phyloP scores from a whole-genome alignment of 495 filamentous ascomycete species.

The Cairneyella variabilis region DNA sequence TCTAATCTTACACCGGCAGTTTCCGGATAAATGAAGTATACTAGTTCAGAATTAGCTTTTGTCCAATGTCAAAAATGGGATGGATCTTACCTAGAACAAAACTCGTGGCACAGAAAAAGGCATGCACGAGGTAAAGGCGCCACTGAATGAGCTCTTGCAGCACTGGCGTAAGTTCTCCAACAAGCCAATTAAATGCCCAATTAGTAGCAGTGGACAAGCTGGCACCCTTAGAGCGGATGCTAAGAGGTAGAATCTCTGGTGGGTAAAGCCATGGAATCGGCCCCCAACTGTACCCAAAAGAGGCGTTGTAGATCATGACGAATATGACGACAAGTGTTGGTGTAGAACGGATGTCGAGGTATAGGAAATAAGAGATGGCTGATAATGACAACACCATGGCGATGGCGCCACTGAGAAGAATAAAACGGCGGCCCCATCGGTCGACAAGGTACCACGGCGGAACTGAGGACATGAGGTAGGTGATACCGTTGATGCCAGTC shows the following conservation, averaged over 20 bases:
- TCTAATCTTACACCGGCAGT: slow-evolving; percentile 92
- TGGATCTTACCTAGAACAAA: slow-evolving; percentile 83
- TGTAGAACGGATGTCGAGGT: slow-evolving; percentile 72
- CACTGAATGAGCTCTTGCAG: slow-evolving; percentile 87
- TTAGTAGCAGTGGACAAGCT: slow-evolving; percentile 95
- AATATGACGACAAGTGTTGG: slow-evolving; percentile 84
- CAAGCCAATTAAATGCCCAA: slow-evolving; percentile 98
- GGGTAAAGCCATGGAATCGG: slow-evolving; percentile 98
- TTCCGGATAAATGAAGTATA: slow-evolving; percentile 96
- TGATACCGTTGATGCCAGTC: slow-evolving; percentile 94
- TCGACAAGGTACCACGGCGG: slow-evolving; percentile 98
- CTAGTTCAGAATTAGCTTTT: slow-evolving; percentile 42
- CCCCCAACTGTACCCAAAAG: slow-evolving; percentile 98
- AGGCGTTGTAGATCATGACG: slow-evolving; percentile 97
- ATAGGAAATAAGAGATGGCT: slow-evolving; percentile 91
- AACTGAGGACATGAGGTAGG: slow-evolving; percentile 85
- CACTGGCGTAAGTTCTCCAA: slow-evolving; percentile 90
- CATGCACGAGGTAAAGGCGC: slow-evolving; percentile 91
- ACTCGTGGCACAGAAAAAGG: slow-evolving; percentile 94
- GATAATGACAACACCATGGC: slow-evolving; percentile 91
- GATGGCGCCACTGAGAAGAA: slow-evolving; percentile 85
- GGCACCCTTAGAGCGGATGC: slow-evolving; percentile 95
- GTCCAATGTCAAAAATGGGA: slow-evolving; percentile 3
- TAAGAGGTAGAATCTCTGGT: slow-evolving; percentile 93
- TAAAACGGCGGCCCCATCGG: slow-evolving; percentile 82